These are phyloP conservation scores for Fusarium sp. DNA, from an alignment of 2,329 filamentous ascomycete genomes.

Conservation along the genomic window DNA sequence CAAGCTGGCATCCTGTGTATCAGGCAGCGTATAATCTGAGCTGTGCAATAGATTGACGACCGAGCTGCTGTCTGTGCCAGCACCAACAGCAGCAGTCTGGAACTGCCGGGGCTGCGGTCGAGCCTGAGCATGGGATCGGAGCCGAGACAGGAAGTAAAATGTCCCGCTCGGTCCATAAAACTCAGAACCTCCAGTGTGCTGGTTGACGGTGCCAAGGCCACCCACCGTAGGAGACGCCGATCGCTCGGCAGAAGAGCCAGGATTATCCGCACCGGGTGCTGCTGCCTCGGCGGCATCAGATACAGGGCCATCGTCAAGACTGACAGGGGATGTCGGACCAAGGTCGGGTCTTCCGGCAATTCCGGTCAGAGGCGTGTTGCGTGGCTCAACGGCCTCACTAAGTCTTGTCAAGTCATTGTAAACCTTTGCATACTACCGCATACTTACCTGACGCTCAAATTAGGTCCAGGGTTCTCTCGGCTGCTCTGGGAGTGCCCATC, in stretches of 20 bases:
- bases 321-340: slow-evolving; percentile 3
- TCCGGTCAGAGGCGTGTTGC: background rate
- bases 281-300: background rate
- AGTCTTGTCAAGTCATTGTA: background rate
- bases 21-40: slow-evolving; percentile 13
- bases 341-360: background rate
- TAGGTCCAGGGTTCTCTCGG: background rate
- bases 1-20: background rate
- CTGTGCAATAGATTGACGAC: slow-evolving; percentile 19
- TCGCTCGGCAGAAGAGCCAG: background rate
- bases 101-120: background rate
- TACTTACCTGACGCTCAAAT: background rate
- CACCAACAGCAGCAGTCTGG: background rate
- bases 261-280: background rate
- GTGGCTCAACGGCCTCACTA: background rate
- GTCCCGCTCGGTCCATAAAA: slow-evolving; percentile 18
- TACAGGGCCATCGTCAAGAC: background rate
- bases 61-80: background rate
- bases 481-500: background rate
- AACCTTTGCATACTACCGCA: too few relatives aligned
- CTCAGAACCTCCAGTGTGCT: slow-evolving; percentile 18
- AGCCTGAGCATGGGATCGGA: slow-evolving; percentile 10
- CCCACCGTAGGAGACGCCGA: background rate
- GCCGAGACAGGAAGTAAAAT: slow-evolving; percentile 17
- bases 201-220: slow-evolving; percentile 20